Conservation (phyloP, 345 rosid genomes). For the Dimocarpus longan region DNA sequence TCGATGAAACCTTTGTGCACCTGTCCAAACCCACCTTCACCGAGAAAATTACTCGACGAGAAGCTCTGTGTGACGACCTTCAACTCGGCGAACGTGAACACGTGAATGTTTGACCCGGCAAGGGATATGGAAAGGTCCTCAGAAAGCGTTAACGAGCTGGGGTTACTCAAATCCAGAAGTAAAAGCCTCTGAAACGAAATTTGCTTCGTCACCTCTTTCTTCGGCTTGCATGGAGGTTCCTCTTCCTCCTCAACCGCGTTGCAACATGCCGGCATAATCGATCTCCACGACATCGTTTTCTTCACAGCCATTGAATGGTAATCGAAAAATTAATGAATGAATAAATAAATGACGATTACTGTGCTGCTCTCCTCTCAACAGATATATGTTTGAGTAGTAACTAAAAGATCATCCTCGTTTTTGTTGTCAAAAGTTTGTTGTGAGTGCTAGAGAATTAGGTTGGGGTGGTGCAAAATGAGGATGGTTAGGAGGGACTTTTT, state of each 20-base stretch:
- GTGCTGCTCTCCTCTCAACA: not conserved
- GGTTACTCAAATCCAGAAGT: conserved; percentile 67
- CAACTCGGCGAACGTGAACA: conserved; percentile 66
- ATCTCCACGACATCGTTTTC: conserved; percentile 49
- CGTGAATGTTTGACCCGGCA: conserved; percentile 80
- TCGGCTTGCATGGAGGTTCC: conserved; percentile 27
- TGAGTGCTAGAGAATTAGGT: not conserved
- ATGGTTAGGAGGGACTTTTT: conserved; percentile 18
- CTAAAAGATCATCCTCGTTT: not conserved
- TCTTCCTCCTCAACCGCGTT: not conserved
- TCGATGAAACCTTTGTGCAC: conserved; percentile 91
- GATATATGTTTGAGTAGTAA: no score
- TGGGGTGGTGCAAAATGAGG: conserved; percentile 10
- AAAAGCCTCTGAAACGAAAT: conserved; percentile 61
- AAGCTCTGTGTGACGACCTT: conserved; percentile 78
- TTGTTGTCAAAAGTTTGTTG: not conserved
- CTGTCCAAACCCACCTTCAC: conserved; percentile 93
- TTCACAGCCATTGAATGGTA: conserved; percentile 44
- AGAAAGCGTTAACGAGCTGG: conserved; percentile 52
- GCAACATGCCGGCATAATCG: conserved; percentile 55
- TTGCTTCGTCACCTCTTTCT: conserved; percentile 48
- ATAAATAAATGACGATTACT: no score
- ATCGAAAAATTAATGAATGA: not conserved
- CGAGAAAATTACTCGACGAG: conserved; percentile 66
- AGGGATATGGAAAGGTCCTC: conserved; percentile 79